These are phyloP conservation scores for Soucietia sequanensis DNA, from an alignment of 805 yeast species.

Conservation along the genomic window DNA sequence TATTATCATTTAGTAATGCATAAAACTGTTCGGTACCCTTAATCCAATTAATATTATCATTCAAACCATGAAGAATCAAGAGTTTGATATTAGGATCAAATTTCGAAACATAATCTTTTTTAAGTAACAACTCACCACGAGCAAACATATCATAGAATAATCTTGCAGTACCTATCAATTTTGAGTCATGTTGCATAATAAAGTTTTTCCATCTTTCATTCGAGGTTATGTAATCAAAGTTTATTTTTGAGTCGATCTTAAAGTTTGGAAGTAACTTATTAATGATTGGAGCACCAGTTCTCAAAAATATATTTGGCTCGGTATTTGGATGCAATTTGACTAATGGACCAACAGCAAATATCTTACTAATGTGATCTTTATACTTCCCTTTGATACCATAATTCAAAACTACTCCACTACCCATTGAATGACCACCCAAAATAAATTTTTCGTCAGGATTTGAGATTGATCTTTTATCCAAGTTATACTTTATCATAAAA, in stretches of 20 bases:
- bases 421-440: conserved; percentile 76
- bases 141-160: conserved; percentile 59
- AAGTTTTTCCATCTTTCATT: conserved; percentile 47
- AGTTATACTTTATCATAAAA: conserved; percentile 47
- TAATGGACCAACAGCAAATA: conserved; percentile 59
- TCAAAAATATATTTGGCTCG: conserved; percentile 48
- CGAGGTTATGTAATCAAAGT: conserved; percentile 53
- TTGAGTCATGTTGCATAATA: conserved; percentile 36
- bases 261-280: conserved; percentile 44
- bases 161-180: conserved; percentile 52
- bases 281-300: conserved; percentile 39
- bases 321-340: conserved; percentile 57
- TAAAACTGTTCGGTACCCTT: conserved; percentile 46
- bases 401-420: conserved; percentile 69
- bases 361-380: conserved; percentile 44
- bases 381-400: conserved; percentile 58
- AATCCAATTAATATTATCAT: conserved; percentile 60
- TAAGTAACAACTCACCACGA: conserved; percentile 56
- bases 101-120: conserved; percentile 32
- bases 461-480: conserved; percentile 31
- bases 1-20: conserved; percentile 26
- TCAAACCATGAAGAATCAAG: conserved; percentile 58
- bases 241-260: conserved; percentile 54
- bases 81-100: conserved; percentile 45
- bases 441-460: conserved; percentile 39